Evolutionary conservation across 805 yeast genomes (phyloP).

Genomic region (Scheffersomyces ergatensis): DNA sequence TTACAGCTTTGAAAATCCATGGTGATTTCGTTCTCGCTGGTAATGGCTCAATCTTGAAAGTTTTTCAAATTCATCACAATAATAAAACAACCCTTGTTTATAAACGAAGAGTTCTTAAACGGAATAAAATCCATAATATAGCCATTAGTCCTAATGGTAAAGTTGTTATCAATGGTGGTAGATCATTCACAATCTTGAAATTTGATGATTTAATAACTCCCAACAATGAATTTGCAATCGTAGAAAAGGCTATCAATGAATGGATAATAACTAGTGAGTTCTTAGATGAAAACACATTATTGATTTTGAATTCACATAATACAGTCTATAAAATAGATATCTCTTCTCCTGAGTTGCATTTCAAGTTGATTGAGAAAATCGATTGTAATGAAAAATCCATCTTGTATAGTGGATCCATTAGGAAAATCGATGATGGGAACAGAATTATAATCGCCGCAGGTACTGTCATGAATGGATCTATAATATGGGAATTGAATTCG

Average conservation of each 20-base stretch:
- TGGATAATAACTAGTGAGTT: slow-evolving; percentile 75
- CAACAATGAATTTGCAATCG: slow-evolving; percentile 7
- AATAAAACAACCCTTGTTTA: slow-evolving; percentile 31
- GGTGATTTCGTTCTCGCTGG: slow-evolving; percentile 51
- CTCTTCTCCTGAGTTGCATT: slow-evolving; percentile 20
- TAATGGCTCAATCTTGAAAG: slow-evolving; percentile 64
- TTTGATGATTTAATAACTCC: slow-evolving; percentile 26
- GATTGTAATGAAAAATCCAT: slow-evolving; percentile 73
- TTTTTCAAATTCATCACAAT: slow-evolving; percentile 42
- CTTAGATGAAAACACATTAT: slow-evolving; percentile 27
- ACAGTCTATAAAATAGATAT: slow-evolving; percentile 41
- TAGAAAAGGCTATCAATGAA: slow-evolving; percentile 62
- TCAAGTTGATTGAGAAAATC: slow-evolving; percentile 24
- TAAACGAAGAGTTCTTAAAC: slow-evolving; percentile 50
- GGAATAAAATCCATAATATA: slow-evolving; percentile 84
- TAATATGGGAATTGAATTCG: slow-evolving; percentile 66
- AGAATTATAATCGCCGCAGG: slow-evolving; percentile 75
- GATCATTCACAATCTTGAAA: slow-evolving; percentile 53
- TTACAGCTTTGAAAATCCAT: slow-evolving; percentile 57
- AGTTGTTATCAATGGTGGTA: slow-evolving; percentile 62
- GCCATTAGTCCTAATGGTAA: slow-evolving; percentile 27
- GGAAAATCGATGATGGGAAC: slow-evolving; percentile 37
- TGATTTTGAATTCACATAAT: slow-evolving; percentile 80
- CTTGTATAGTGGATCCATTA: slow-evolving; percentile 81
- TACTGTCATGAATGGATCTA: slow-evolving; percentile 86